Percentiles rank a stretch among this genome's conserved stretches.
Evolutionary conservation across 225 moss, liverwort and hornwort species (phyloP).

Genomic region (Physcomitrium patens): DNA sequence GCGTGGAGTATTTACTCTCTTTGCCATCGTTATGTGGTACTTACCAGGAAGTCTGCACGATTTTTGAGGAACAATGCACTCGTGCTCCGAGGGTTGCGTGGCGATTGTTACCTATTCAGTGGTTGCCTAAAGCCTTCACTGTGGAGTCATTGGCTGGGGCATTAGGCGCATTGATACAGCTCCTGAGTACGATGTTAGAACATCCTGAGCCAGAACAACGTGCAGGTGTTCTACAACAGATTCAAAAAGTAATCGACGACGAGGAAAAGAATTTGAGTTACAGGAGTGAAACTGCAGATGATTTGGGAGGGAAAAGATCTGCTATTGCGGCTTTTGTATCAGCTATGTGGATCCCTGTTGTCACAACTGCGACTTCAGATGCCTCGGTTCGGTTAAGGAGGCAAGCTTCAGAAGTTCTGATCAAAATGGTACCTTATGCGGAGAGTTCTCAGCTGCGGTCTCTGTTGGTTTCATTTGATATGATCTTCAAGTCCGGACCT

Average conservation of each 20-base stretch:
- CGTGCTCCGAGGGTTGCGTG: constrained; percentile 90
- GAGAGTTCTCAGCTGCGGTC: constrained; percentile 71
- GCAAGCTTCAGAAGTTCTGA: constrained; percentile 67
- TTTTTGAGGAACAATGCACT: constrained; percentile 71
- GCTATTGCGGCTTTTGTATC: constrained; percentile 58
- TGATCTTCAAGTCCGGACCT: constrained; percentile 59
- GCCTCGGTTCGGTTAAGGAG: constrained; percentile 62
- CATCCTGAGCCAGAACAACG: constrained; percentile 95
- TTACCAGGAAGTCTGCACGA: constrained; percentile 61
- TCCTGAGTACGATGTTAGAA: constrained; percentile 73
- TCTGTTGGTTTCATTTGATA: constrained; percentile 70
- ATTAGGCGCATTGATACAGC: constrained; percentile 49
- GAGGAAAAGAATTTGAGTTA: constrained; percentile 40
- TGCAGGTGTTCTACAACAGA: constrained; percentile 70
- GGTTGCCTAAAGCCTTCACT: constrained; percentile 68
- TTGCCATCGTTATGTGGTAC: constrained; percentile 48
- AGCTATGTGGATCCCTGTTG: constrained; percentile 72
- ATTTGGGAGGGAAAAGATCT: constrained; percentile 31
- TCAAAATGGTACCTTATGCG: constrained; percentile 73
- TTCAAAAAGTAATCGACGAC: constrained; percentile 62
- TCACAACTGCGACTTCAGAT: constrained; percentile 70
- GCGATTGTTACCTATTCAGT: constrained; percentile 72
- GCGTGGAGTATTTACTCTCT: constrained; percentile 66
- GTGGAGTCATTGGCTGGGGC: constrained; percentile 50
- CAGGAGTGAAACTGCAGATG: constrained; percentile 27